phyloP scores from a whole-genome alignment of 352 stramenopile species.

The Phytophthora macrochlamydospora region DNA sequence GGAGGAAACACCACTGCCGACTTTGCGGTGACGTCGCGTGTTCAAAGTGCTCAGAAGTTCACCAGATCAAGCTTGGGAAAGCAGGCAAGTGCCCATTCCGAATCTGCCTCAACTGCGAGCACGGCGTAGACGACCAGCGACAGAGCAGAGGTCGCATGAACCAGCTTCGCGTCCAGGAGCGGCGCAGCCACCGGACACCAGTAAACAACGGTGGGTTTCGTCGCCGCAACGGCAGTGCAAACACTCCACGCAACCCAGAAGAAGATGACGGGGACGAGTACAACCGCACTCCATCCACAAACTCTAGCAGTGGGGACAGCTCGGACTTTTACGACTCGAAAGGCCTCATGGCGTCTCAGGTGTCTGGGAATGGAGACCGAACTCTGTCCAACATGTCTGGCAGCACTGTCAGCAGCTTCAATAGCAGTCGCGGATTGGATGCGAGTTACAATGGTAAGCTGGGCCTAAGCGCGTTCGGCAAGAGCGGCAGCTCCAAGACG shows the following conservation, averaged over 20 bases:
- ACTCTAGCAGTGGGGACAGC: constrained; percentile 44
- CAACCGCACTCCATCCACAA: constrained; percentile 29
- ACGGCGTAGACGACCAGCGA: constrained; percentile 37
- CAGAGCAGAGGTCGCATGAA: constrained; percentile 26
- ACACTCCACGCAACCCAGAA: constrained; percentile 13
- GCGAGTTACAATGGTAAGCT: constrained; percentile 10
- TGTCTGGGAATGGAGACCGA: constrained; percentile 17
- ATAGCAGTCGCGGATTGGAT: constrained; percentile 30
- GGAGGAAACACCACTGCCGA: constrained; percentile 74
- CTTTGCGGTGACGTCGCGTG: constrained; percentile 76
- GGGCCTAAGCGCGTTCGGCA: constrained; percentile 18
- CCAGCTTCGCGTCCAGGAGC: constrained; percentile 9
- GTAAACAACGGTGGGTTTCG: constrained; percentile 23
- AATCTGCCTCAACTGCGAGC: constrained; percentile 61
- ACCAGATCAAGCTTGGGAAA: constrained; percentile 63
- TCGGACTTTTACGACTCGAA: constrained; percentile 47
- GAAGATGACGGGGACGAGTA: constrained; percentile 34
- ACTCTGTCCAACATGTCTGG: constrained; percentile 35
- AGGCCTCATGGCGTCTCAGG: constrained; percentile 29
- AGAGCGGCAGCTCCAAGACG: constrained; percentile 42
- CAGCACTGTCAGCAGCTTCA: constrained; percentile 36
- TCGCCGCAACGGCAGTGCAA: constrained; percentile 28
- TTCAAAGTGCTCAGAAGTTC: constrained; percentile 71
- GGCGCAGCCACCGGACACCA: constrained; percentile 21
- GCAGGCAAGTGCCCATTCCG: constrained; percentile 60